A percentile compares a stretch with the other conserved stretches of the same genome.
phyloP scores from a whole-genome alignment of 1,284 basidiomycete genomes.

The Cutaneotrichosporon sp. region DNA sequence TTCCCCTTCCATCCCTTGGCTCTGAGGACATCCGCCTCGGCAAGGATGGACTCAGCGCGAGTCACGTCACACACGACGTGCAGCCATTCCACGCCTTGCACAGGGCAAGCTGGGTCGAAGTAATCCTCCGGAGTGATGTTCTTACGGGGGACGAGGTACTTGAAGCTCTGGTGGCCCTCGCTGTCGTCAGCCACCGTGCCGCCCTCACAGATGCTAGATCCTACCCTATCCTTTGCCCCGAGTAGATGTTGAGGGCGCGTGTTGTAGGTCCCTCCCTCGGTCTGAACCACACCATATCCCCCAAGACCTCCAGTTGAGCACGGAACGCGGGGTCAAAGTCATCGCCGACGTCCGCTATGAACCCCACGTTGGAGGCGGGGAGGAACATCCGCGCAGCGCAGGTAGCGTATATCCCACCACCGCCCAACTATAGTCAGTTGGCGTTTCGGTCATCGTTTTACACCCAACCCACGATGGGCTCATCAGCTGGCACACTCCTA shows the following conservation, averaged over 20 bases:
- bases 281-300: slow-evolving; percentile 70
- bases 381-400: slow-evolving; percentile 23
- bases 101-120: slow-evolving; percentile 51
- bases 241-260: slow-evolving; percentile 70
- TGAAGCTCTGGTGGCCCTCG: slow-evolving; percentile 58
- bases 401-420: slow-evolving; percentile 69
- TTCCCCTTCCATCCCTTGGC: slow-evolving; percentile 58
- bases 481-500: slow-evolving; percentile 51
- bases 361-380: slow-evolving; percentile 56
- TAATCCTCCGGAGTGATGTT: slow-evolving; percentile 69
- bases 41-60: slow-evolving; percentile 63
- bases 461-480: slow-evolving; percentile 25
- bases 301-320: slow-evolving; percentile 59
- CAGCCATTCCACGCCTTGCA: slow-evolving; percentile 55
- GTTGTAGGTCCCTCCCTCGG: slow-evolving; percentile 61
- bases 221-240: slow-evolving; percentile 66
- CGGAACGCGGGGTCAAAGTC: slow-evolving; percentile 69
- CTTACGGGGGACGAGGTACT: slow-evolving; percentile 70
- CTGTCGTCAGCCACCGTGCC: slow-evolving; percentile 21
- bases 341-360: slow-evolving; percentile 75
- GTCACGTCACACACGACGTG: slow-evolving; percentile 83
- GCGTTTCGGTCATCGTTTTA: no score
- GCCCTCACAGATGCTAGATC: slow-evolving; percentile 9
- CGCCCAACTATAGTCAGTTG: slow-evolving; percentile 68
- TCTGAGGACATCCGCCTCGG: slow-evolving; percentile 56